Evolutionary conservation across 1,139 yeast genomes (phyloP).

Genomic region (Wickerhamomyces sp.): DNA sequence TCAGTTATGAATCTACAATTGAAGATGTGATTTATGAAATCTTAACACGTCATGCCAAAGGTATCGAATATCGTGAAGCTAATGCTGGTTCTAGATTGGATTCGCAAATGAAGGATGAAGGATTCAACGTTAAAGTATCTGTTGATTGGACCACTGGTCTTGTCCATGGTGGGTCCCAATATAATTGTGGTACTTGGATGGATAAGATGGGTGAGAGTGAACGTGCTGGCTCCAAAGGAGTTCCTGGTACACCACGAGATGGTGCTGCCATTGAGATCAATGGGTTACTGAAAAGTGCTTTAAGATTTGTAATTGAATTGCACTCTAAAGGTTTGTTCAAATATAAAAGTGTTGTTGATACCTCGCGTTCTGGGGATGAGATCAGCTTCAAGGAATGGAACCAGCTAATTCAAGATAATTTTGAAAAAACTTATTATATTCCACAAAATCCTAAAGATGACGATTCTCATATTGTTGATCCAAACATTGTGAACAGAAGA

Average conservation of each 20-base stretch:
- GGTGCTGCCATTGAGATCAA: slow-evolving; percentile 95
- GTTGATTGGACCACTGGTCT: slow-evolving; percentile 92
- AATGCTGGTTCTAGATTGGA: slow-evolving; percentile 89
- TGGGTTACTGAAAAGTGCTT: slow-evolving; percentile 78
- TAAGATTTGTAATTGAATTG: slow-evolving; percentile 71
- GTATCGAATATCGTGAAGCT: slow-evolving; percentile 87
- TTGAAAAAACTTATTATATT: slow-evolving; percentile 73
- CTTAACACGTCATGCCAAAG: slow-evolving; percentile 77
- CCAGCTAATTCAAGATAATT: slow-evolving; percentile 56
- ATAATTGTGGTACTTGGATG: slow-evolving; percentile 99
- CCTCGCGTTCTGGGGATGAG: slow-evolving; percentile 37
- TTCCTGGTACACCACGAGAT: slow-evolving; percentile 96
- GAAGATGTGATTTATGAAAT: slow-evolving; percentile 80
- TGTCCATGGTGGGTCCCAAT: slow-evolving; percentile 86
- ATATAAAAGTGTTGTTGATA: slow-evolving; percentile 25
- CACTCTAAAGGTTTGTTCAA: slow-evolving; percentile 50
- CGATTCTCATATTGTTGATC: slow-evolving; percentile 51
- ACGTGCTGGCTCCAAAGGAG: slow-evolving; percentile 76
- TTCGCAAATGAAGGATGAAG: slow-evolving; percentile 88
- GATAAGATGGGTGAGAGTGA: slow-evolving; percentile 98
- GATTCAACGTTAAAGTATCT: slow-evolving; percentile 74
- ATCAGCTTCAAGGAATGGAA: slow-evolving; percentile 68
- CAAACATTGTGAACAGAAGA: slow-evolving; percentile 70
- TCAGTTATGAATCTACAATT: slow-evolving; percentile 61
- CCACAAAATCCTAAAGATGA: slow-evolving; percentile 62